Percentiles rank a stretch among this genome's conserved stretches.
phyloP scores from a whole-genome alignment of 2,329 filamentous ascomycete species.

The Trichoderma simmonsii region DNA sequence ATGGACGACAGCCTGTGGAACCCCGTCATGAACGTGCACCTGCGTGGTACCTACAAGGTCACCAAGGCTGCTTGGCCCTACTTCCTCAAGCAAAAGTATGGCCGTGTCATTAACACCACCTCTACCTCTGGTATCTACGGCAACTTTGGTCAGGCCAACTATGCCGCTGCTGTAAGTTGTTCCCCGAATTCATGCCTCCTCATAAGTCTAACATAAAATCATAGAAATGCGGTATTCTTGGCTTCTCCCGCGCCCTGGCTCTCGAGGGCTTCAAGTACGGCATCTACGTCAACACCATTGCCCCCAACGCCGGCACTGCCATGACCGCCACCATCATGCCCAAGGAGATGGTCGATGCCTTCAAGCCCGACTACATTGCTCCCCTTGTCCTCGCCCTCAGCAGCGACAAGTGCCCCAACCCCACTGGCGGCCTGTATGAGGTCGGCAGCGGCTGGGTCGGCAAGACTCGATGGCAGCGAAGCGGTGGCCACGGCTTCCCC shows the following conservation, averaged over 20 bases:
- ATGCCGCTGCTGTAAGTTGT: constrained; percentile 73
- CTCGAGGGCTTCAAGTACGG: constrained; percentile 95
- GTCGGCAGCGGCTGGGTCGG: constrained; percentile 92
- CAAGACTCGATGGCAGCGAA: constrained; percentile 90
- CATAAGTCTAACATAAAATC: background rate
- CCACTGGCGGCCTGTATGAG: constrained; percentile 87
- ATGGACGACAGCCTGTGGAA: constrained; percentile 97
- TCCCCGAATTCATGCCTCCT: background rate
- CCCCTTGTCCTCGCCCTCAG: constrained; percentile 82
- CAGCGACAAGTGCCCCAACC: constrained; percentile 81
- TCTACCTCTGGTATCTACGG: constrained; percentile 97
- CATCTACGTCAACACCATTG: constrained; percentile 97
- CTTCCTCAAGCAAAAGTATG: constrained; percentile 98
- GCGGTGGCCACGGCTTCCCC: constrained; percentile 86
- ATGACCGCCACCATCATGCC: constrained; percentile 95
- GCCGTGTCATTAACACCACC: constrained; percentile 93
- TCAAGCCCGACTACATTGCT: constrained; percentile 98
- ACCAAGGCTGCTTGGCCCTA: constrained; percentile 98
- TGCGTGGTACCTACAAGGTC: constrained; percentile 92
- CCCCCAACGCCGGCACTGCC: constrained; percentile 91
- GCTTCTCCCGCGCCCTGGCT: constrained; percentile 89
- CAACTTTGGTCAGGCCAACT: constrained; percentile 99
- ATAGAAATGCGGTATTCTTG: constrained; percentile 87
- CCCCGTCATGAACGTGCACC: constrained; percentile 85
- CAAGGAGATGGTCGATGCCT: constrained; percentile 95